These are phyloP conservation scores for Penicillium soppii DNA, from an alignment of 495 filamentous ascomycete species.

Conservation along the genomic window DNA sequence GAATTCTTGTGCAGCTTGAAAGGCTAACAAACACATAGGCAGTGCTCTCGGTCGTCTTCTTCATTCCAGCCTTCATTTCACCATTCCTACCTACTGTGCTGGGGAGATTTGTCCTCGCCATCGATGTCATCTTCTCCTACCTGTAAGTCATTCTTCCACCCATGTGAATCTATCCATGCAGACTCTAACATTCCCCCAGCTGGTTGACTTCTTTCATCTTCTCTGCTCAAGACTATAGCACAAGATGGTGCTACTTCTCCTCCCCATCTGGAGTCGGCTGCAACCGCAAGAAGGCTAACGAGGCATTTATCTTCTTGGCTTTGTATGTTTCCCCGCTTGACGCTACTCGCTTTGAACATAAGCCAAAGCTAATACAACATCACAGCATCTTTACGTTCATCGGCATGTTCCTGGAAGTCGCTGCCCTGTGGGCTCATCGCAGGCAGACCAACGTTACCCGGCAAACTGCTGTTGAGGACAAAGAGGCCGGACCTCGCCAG, in stretches of 20 bases:
- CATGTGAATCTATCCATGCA: not conserved
- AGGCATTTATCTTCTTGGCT: conserved; percentile 61
- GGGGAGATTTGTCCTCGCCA: conserved; percentile 46
- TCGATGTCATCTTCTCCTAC: conserved; percentile 63
- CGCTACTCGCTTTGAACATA: no score
- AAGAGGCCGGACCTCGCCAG: conserved; percentile 14
- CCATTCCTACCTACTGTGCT: conserved; percentile 44
- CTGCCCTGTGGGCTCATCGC: conserved; percentile 47
- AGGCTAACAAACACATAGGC: conserved; percentile 32
- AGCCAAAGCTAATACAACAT: no score
- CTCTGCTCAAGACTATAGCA: conserved; percentile 54
- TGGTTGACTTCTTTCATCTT: conserved; percentile 65
- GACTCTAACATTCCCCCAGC: conserved; percentile 25
- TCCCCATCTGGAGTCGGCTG: conserved; percentile 32
- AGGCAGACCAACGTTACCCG: conserved; percentile 18
- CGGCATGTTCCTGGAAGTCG: conserved; percentile 53
- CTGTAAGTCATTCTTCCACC: conserved; percentile 37
- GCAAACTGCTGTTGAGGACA: conserved; percentile 20
- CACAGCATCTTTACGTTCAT: conserved; percentile 46
- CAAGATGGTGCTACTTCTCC: conserved; percentile 31
- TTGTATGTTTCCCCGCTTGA: no score
- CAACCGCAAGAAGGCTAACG: conserved; percentile 45
- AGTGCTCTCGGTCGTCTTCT: conserved; percentile 56
- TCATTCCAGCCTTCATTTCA: conserved; percentile 56
- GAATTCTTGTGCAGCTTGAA: no score